Percentiles rank a stretch among this genome's conserved stretches.
Conservation (phyloP, 768 basidiomycete genomes). For the Lyophyllum semitale region DNA sequence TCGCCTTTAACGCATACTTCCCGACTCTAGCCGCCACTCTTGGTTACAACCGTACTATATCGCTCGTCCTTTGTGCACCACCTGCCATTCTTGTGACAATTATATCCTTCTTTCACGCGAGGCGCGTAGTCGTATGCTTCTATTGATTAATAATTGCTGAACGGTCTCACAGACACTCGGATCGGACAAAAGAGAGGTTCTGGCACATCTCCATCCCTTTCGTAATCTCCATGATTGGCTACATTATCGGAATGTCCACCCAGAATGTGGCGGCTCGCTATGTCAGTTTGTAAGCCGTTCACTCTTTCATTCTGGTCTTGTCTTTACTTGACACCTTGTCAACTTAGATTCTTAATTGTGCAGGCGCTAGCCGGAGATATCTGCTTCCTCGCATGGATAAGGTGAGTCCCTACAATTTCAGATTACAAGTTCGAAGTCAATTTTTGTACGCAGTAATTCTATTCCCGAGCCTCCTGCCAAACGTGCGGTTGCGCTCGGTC, state of each 20-base stretch:
- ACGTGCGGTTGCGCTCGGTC: conserved; percentile 65
- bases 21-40: background rate
- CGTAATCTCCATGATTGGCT: conserved; percentile 37
- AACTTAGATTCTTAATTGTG: background rate
- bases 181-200: conserved; percentile 60
- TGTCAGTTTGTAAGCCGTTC: background rate
- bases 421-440: too few species aligned
- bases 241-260: background rate
- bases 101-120: background rate
- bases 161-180: conserved; percentile 48
- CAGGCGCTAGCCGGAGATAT: background rate
- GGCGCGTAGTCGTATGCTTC: background rate
- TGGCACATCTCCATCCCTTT: conserved; percentile 52
- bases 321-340: background rate
- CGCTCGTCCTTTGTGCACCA: background rate
- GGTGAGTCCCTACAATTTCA: too few species aligned
- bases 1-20: conserved; percentile 46
- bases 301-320: too few species aligned
- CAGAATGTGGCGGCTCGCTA: background rate
- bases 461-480: conserved; percentile 66
- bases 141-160: conserved; percentile 13
- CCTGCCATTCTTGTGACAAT: background rate
- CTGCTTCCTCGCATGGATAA: background rate
- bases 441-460: conserved; percentile 21
- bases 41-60: background rate